Evolutionary conservation across 495 filamentous ascomycete species (phyloP), one percentile per base, ranked within the genome.

Genomic region (Aspergillus avenaceus): DNA sequence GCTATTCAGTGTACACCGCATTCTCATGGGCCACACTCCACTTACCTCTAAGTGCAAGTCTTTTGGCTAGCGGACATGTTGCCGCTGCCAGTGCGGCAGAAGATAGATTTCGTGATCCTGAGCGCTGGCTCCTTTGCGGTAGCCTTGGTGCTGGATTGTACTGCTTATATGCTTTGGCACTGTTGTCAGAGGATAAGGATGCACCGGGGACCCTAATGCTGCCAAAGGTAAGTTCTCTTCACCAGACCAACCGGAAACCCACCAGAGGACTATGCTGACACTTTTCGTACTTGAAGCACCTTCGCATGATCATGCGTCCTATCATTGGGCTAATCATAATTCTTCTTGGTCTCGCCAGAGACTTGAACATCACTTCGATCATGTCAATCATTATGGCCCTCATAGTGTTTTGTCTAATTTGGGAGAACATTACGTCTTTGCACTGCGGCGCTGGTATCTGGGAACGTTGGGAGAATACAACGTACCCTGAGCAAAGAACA

Each of bases 11-110:
- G 0, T 61, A 49, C 11, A 64, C 65, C 2, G 64, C 61, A 3
- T 70, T 72, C 27, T 21, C 58, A 0, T 75, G 70, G 61, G 53
- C 64, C 5, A 25, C 67, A 13, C 50, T 73, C n/a, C 72, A 73
- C 48, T 45, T 73, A 8, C 72, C 72, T 1, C 59, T 75, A 4
- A 59, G 62, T 49, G 70, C 64, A 3, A 60, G 60, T 47, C 47
- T 75, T 8, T 19, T 75, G 11, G 69, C 70, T 3, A 65, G 67
- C 49, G 72, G 72, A 1, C 69, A 75, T 52, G 64, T 73, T 6
- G 62, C 63, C 16, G 69, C 63, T 21, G 47, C 44, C 21, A 64
- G 63, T 0, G 54, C 60, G 7, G 49, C 50, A 8, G 56, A 65
- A 45, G 32, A 56, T 9, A 50, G 49, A 2, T 63, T 69, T 26